A percentile compares a stretch with the other conserved stretches of the same genome.
These are phyloP conservation scores for Urostyla sp. DNA, from an alignment of 73 alveolate species.

Conservation along the genomic window DNA sequence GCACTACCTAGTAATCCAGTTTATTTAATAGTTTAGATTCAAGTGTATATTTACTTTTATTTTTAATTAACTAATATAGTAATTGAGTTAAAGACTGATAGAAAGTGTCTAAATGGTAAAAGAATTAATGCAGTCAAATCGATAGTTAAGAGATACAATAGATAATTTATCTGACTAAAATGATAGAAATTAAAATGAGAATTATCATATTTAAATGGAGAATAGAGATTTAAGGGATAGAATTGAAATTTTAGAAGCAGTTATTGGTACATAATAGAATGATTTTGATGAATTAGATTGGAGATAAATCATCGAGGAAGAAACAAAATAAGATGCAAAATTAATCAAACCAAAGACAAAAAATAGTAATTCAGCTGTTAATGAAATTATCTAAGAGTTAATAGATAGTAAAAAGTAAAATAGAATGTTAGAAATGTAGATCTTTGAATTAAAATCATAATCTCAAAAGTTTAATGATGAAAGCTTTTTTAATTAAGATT, in stretches of 20 bases:
- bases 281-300: constrained; percentile 62
- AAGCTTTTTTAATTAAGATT: not conserved
- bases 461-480: constrained; percentile 2
- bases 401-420: constrained; percentile 56
- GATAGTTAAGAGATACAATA: constrained; percentile 62
- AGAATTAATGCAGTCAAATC: constrained; percentile 69
- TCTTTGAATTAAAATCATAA: not conserved
- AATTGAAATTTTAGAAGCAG: constrained; percentile 68
- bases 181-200: constrained; percentile 53
- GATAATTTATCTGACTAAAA: constrained; percentile 28
- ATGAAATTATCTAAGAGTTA: constrained; percentile 55
- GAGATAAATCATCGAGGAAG: constrained; percentile 29
- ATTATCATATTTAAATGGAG: constrained; percentile 55
- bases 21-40: constrained; percentile 54
- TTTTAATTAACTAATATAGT: not conserved
- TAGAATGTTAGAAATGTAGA: constrained; percentile 38
- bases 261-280: constrained; percentile 46
- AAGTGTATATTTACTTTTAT: not conserved
- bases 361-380: constrained; percentile 52
- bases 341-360: not conserved
- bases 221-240: constrained; percentile 72
- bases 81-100: constrained; percentile 63
- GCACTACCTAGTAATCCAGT: no score
- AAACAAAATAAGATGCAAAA: constrained; percentile 43
- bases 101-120: constrained; percentile 72